phyloP scores from a whole-genome alignment of 495 filamentous ascomycete species.

The Talaromyces ruber region DNA sequence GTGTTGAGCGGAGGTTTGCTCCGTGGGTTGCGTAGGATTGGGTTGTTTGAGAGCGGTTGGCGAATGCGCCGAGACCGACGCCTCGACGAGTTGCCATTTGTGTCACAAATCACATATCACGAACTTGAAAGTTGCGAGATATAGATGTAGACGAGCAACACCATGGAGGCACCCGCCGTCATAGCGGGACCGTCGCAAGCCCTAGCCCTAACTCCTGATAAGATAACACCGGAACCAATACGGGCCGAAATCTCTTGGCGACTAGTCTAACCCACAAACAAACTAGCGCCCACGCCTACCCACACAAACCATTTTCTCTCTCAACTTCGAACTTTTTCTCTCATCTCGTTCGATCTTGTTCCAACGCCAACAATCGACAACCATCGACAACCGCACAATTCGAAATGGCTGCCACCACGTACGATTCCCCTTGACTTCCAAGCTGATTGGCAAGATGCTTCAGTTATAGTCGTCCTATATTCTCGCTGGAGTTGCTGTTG shows the following conservation, averaged over 20 bases:
- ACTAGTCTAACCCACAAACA: not conserved
- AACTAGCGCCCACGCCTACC: conserved; percentile 14
- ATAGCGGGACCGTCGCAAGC: conserved; percentile 1
- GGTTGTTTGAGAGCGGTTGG: conserved; percentile 68
- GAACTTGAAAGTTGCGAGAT: not conserved
- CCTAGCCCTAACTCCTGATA: conserved; percentile 5
- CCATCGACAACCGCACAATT: conserved; percentile 23
- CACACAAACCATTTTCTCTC: conserved; percentile 30
- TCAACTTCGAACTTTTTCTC: conserved; percentile 11
- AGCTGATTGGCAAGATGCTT: conserved; percentile 40
- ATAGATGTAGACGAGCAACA: too few relatives aligned
- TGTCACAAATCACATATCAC: not conserved
- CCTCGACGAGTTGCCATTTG: conserved; percentile 48
- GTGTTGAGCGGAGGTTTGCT: conserved; percentile 66
- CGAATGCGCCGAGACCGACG: conserved; percentile 87
- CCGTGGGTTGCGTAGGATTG: conserved; percentile 87
- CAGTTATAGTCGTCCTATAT: conserved; percentile 60
- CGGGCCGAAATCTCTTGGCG: not conserved
- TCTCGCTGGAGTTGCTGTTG: conserved; percentile 63
- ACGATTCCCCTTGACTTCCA: conserved; percentile 41
- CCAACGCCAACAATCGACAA: conserved; percentile 16
- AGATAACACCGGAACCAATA: conserved; percentile 3
- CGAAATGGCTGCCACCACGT: conserved; percentile 53
- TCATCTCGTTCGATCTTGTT: conserved; percentile 26
- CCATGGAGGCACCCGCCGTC: not conserved